A percentile compares a stretch with the other conserved stretches of the same genome.
Evolutionary conservation across 305 asterid genomes (phyloP).

Genomic region (Solanum aculeatissimum): DNA sequence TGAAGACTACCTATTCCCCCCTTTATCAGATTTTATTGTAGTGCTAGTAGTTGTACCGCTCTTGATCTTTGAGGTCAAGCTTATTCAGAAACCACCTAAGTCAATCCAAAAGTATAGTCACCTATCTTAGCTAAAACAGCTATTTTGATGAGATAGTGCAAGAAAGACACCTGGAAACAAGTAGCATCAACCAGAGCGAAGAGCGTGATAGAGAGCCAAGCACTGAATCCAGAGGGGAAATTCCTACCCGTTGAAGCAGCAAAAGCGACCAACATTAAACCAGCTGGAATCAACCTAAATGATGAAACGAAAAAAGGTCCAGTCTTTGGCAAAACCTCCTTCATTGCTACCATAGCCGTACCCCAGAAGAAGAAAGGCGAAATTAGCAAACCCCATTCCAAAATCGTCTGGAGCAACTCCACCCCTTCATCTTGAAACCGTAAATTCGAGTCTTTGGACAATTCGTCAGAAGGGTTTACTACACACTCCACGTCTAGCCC

Average conservation of each 20-base stretch:
- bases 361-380: constrained; percentile 99
- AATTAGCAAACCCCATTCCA: constrained; percentile 67
- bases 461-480: constrained; percentile 21
- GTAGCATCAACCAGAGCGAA: constrained; percentile 84
- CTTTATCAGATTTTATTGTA: not conserved
- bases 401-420: constrained; percentile 22
- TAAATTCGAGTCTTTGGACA: constrained; percentile 12
- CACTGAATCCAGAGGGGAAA: constrained; percentile 66
- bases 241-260: constrained; percentile 61
- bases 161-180: constrained; percentile 69
- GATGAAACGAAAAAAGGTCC: constrained; percentile 82
- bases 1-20: not conserved
- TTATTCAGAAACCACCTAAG: not conserved
- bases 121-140: not conserved
- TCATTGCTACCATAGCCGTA: constrained; percentile 98
- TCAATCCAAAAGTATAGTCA: not conserved
- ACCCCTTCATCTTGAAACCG: constrained; percentile 6
- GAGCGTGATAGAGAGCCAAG: constrained; percentile 69
- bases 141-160: not conserved
- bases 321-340: constrained; percentile 78
- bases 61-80: not conserved
- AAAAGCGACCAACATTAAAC: constrained; percentile 2
- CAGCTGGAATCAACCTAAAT: constrained; percentile 66
- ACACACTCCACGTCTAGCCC: constrained; percentile 57
- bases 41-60: not conserved